Evolutionary conservation across 108 stramenopile genomes (phyloP).

Genomic region (Chaetoceros tenuissimus): DNA sequence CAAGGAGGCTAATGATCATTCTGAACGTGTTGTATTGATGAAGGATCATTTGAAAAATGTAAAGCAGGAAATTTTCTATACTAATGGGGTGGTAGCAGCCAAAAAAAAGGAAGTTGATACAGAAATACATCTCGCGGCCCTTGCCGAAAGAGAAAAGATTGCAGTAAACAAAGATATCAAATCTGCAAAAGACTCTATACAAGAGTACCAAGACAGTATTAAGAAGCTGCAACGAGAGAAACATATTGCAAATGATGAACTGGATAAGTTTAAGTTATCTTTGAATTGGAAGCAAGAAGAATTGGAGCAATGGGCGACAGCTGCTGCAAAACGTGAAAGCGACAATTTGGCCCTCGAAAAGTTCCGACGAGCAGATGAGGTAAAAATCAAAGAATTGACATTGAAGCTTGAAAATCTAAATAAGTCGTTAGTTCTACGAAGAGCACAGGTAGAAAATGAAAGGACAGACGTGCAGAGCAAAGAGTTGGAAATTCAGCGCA

Average conservation of each 20-base stretch:
- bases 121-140: slow-evolving; percentile 61
- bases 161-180: slow-evolving; percentile 27
- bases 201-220: slow-evolving; percentile 25
- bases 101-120: slow-evolving; percentile 67
- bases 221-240: slow-evolving; percentile 47
- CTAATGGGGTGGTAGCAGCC: slow-evolving; percentile 61
- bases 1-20: slow-evolving; percentile 16
- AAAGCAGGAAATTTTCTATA: slow-evolving; percentile 72
- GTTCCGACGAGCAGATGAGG: slow-evolving; percentile 73
- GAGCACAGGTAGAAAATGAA: slow-evolving; percentile 46
- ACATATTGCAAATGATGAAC: slow-evolving; percentile 47
- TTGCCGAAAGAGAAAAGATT: slow-evolving; percentile 57
- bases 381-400: slow-evolving; percentile 55
- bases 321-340: slow-evolving; percentile 79
- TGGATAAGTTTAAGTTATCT: slow-evolving; percentile 68
- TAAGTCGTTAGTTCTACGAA: slow-evolving; percentile 27
- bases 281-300: slow-evolving; percentile 91
- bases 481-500: slow-evolving; percentile 58
- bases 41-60: slow-evolving; percentile 79
- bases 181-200: slow-evolving; percentile 12
- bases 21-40: slow-evolving; percentile 63
- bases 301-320: slow-evolving; percentile 87
- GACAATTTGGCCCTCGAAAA: slow-evolving; percentile 66
- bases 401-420: slow-evolving; percentile 57
- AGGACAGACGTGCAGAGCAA: slow-evolving; percentile 45